Percentiles rank a stretch among this genome's conserved stretches.
phyloP scores from a whole-genome alignment of 805 yeast genomes.

The Maudiozyma saulgeensis region DNA sequence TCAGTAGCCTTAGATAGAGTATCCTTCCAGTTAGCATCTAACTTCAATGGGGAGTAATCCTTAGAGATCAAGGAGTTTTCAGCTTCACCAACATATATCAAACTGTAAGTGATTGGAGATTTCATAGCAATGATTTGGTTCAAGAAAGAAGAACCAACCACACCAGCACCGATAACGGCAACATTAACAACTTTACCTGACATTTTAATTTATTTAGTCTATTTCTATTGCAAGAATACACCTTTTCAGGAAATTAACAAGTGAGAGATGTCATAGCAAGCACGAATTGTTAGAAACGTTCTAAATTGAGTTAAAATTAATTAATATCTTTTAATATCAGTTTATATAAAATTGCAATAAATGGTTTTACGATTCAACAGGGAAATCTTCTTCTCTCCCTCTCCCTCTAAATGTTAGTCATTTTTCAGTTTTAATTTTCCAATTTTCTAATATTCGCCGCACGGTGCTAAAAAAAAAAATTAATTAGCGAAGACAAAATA shows the following conservation, averaged over 20 bases:
- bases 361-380: too few relatives aligned
- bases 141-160: conserved; percentile 87
- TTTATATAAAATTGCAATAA: too few relatives aligned
- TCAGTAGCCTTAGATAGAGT: conserved; percentile 37
- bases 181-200: conserved; percentile 45
- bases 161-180: conserved; percentile 82
- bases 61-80: conserved; percentile 55
- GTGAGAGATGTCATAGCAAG: neutral
- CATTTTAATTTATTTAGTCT: conserved; percentile 28
- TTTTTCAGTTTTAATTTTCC: neutral
- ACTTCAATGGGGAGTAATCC: conserved; percentile 62
- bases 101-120: conserved; percentile 58
- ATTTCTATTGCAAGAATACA: neutral
- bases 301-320: neutral
- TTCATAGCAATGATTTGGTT: conserved; percentile 62
- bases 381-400: neutral
- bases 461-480: neutral
- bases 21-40: conserved; percentile 44
- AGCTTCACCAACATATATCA: conserved; percentile 72
- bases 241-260: neutral
- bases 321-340: too few relatives aligned
- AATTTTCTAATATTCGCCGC: neutral
- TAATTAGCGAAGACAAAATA: too few relatives aligned
- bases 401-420: neutral
- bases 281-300: neutral